Evolutionary conservation across 192 early-diverging fungal species (phyloP).

Genomic region (Piromyces sp.): DNA sequence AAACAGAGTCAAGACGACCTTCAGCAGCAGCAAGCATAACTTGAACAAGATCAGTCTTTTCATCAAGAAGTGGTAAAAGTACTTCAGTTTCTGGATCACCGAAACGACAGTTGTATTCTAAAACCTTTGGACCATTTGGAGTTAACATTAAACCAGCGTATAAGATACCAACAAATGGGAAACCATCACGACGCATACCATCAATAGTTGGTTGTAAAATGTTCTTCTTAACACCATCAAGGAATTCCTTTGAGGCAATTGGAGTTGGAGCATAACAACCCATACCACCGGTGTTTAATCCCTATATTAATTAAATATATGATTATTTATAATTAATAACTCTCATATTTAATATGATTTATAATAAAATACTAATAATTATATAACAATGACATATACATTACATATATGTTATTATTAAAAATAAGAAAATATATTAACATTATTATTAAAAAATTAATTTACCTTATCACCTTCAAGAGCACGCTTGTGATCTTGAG

Average conservation of each 20-base stretch:
- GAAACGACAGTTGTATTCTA: conserved; percentile 97
- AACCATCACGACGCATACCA: conserved; percentile 86
- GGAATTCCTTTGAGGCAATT: conserved; percentile 60
- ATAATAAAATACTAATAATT: too few species aligned
- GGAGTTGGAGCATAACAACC: conserved; percentile 95
- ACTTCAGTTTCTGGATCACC: conserved; percentile 98
- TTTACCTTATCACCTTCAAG: conserved; percentile 59
- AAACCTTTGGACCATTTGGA: conserved; percentile 68
- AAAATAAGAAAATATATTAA: too few species aligned
- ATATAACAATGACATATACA: too few species aligned
- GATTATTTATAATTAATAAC: too few species aligned
- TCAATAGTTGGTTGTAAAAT: conserved; percentile 83
- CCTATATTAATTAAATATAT: conserved; percentile 9
- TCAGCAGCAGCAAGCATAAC: conserved; percentile 74
- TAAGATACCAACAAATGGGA: conserved; percentile 89
- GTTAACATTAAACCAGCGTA: conserved; percentile 97
- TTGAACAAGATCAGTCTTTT: conserved; percentile 67
- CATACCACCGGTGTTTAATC: conserved; percentile 98
- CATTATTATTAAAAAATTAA: background rate
- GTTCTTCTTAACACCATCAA: conserved; percentile 49
- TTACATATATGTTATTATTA: too few species aligned
- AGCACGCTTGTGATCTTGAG: conserved; percentile 98
- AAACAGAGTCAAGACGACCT: conserved; percentile 76
- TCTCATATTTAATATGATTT: too few species aligned
- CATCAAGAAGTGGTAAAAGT: conserved; percentile 74